phyloP scores from a whole-genome alignment of 768 basidiomycete genomes.

The Suillus fuscotomentosus region DNA sequence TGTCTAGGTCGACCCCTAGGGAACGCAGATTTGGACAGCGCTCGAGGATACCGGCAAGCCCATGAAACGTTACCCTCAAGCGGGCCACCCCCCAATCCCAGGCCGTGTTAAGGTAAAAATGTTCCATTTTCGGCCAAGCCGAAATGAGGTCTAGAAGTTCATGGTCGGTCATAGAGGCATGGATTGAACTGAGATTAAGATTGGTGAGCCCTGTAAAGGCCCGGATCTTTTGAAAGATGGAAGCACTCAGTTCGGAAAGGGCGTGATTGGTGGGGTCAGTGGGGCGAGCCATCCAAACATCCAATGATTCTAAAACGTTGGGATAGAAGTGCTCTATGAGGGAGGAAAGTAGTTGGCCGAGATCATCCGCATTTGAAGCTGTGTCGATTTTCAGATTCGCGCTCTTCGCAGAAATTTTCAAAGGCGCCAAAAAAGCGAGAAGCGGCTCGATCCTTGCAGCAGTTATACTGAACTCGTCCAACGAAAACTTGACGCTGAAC shows the following conservation, averaged over 20 bases:
- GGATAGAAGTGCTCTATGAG: neutral
- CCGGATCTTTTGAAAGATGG: neutral
- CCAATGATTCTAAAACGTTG: neutral
- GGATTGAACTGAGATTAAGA: neutral
- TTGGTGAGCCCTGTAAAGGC: neutral
- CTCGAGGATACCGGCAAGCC: neutral
- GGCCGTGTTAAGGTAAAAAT: neutral
- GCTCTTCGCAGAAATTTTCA: neutral
- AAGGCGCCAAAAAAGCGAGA: neutral
- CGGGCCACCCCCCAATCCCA: neutral
- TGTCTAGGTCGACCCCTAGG: neutral
- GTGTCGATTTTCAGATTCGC: neutral
- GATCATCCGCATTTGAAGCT: neutral
- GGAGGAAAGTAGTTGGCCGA: neutral
- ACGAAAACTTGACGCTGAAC: neutral
- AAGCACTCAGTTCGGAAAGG: neutral
- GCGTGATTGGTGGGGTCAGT: neutral
- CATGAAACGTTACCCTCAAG: neutral
- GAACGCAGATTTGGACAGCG: neutral
- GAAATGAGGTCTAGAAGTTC: neutral
- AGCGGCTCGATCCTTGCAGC: neutral
- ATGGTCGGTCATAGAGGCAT: neutral
- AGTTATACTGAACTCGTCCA: neutral
- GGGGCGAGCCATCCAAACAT: neutral
- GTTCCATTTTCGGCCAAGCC: neutral